phyloP scores from a whole-genome alignment of 352 stramenopile genomes.

The Globisporangium viniferum region DNA sequence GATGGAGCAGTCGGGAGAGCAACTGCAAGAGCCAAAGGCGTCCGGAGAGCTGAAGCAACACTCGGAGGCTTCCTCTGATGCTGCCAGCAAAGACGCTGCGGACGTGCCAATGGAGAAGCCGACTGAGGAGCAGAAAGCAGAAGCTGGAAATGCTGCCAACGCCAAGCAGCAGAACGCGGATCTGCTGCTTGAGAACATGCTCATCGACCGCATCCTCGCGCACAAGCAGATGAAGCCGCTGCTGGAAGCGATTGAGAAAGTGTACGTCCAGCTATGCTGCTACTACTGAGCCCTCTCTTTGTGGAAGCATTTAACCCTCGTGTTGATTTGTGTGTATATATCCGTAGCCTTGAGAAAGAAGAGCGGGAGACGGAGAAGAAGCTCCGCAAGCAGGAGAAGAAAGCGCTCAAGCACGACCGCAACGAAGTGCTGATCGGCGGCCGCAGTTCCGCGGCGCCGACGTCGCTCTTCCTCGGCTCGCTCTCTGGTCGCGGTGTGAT shows the following conservation, averaged over 20 bases:
- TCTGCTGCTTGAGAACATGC: constrained; percentile 25
- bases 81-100: neutral
- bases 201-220: constrained; percentile 58
- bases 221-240: constrained; percentile 72
- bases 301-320: neutral
- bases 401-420: constrained; percentile 47
- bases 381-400: constrained; percentile 53
- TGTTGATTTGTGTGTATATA: neutral
- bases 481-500: constrained; percentile 48
- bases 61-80: neutral
- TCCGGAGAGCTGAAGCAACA: neutral
- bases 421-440: constrained; percentile 63
- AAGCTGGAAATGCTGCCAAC: constrained; percentile 6
- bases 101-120: neutral
- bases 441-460: constrained; percentile 47
- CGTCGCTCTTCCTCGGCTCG: constrained; percentile 74
- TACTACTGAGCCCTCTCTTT: constrained; percentile 1
- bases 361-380: constrained; percentile 62
- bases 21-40: neutral
- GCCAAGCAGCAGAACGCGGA: constrained; percentile 2
- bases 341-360: constrained; percentile 39
- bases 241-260: constrained; percentile 49
- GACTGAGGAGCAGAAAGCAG: neutral
- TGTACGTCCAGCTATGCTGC: constrained; percentile 14
- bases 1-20: neutral